Conservation (phyloP, 345 rosid genomes). For the Populus davidiana region DNA sequence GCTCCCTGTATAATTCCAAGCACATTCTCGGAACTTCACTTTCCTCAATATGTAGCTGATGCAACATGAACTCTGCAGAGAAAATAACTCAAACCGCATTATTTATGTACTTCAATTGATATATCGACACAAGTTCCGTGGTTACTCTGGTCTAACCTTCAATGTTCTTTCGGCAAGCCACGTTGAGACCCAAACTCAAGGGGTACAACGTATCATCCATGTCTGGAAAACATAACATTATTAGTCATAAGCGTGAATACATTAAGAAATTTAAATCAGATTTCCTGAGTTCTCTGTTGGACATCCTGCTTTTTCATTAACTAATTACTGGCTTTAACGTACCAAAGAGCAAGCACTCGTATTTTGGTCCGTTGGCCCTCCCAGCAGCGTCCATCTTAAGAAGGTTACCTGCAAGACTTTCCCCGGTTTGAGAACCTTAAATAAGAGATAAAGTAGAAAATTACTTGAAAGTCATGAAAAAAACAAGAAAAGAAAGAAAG, state of each 20-base stretch:
- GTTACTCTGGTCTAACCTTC: slow-evolving; percentile 44
- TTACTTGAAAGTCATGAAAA: background rate
- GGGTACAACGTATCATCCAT: slow-evolving; percentile 91
- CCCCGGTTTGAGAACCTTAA: background rate
- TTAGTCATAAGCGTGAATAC: background rate
- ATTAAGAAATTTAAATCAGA: background rate
- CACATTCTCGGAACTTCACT: slow-evolving; percentile 82
- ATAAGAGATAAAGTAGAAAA: background rate
- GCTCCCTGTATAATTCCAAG: slow-evolving; percentile 74
- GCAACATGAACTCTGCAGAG: slow-evolving; percentile 70
- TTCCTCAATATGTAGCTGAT: slow-evolving; percentile 62
- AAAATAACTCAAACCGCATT: slow-evolving; percentile 4
- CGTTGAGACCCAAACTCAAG: slow-evolving; percentile 63
- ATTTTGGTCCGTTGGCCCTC: slow-evolving; percentile 39
- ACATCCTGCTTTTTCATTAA: background rate
- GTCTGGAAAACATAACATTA: slow-evolving; percentile 41
- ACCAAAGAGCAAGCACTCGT: slow-evolving; percentile 88
- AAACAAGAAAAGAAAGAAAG: too few species aligned
- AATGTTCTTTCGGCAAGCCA: slow-evolving; percentile 81
- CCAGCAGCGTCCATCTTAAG: slow-evolving; percentile 52
- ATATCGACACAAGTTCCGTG: background rate
- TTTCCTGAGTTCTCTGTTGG: background rate
- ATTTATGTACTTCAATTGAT: background rate
- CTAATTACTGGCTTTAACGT: background rate
- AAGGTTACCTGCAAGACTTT: slow-evolving; percentile 26